Conservation (phyloP, 2,329 filamentous ascomycete species). For the Pseudogymnoascus sp. region DNA sequence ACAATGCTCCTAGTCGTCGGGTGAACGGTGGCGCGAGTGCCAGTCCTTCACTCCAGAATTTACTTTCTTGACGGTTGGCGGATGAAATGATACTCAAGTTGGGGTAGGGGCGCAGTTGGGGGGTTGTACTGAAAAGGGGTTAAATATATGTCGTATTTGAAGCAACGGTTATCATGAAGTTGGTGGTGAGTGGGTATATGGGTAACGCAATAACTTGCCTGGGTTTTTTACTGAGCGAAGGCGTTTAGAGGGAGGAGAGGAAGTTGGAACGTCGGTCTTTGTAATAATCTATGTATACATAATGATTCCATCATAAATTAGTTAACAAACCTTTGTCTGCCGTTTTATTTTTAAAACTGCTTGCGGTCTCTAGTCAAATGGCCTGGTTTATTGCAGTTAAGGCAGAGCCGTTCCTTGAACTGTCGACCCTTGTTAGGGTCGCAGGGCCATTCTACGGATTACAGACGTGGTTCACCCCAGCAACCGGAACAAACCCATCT, state of each 20-base stretch:
- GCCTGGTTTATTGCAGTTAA: too few relatives aligned
- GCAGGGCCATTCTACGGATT: too few relatives aligned
- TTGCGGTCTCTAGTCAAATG: neutral
- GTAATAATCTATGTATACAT: constrained; percentile 3
- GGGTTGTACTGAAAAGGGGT: neutral
- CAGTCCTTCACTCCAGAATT: constrained; percentile 67
- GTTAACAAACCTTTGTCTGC: neutral
- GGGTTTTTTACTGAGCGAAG: neutral
- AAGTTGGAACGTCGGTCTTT: neutral
- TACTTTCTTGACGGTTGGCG: constrained; percentile 49
- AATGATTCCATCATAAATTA: constrained; percentile 1
- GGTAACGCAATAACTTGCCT: neutral
- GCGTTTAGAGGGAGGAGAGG: neutral
- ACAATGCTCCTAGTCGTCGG: constrained; percentile 30
- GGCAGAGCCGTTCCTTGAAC: too few relatives aligned
- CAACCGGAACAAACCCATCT: too few relatives aligned
- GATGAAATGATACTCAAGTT: neutral
- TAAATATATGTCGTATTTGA: neutral
- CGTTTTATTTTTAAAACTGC: neutral
- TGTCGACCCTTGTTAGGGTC: too few relatives aligned
- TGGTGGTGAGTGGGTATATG: neutral
- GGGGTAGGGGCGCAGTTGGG: neutral
- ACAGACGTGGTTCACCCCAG: too few relatives aligned
- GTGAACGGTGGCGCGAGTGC: constrained; percentile 63
- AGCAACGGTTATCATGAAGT: neutral